Percentiles rank a stretch among this genome's conserved stretches.
These are phyloP conservation scores for Saksenaea oblongispora DNA, from an alignment of 371 early-diverging fungal genomes.

Conservation along the genomic window DNA sequence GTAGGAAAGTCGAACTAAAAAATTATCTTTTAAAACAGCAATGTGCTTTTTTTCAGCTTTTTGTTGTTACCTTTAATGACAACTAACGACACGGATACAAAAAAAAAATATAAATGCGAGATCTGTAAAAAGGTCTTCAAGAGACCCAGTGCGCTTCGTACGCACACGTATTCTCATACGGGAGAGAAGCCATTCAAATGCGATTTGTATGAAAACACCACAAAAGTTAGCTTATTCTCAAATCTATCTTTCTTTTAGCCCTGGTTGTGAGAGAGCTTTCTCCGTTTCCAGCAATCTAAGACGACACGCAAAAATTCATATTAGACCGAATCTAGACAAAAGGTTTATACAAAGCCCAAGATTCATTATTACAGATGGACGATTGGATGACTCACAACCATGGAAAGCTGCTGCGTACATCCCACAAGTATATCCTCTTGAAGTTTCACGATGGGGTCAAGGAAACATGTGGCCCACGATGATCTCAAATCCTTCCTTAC, in stretches of 20 bases:
- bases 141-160: not conserved
- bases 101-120: not conserved
- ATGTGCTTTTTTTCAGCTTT: not conserved
- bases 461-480: too few relatives aligned
- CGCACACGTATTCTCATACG: not conserved
- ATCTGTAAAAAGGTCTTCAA: not conserved
- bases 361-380: too few relatives aligned
- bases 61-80: not conserved
- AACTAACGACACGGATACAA: not conserved
- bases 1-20: not conserved
- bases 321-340: conserved; percentile 8
- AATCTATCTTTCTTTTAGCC: not conserved
- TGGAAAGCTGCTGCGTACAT: too few relatives aligned
- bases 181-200: not conserved
- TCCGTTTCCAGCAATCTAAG: not conserved
- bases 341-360: too few relatives aligned
- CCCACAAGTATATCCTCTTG: too few relatives aligned
- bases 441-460: too few relatives aligned
- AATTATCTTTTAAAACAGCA: not conserved
- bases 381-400: too few relatives aligned
- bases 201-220: not conserved
- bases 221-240: not conserved
- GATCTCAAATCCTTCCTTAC: too few relatives aligned
- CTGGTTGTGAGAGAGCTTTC: not conserved
- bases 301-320: not conserved